Base-by-base conservation (phyloP, 1,284 basidiomycete species). In the Anthracocystis panici-leucophaei region DNA sequence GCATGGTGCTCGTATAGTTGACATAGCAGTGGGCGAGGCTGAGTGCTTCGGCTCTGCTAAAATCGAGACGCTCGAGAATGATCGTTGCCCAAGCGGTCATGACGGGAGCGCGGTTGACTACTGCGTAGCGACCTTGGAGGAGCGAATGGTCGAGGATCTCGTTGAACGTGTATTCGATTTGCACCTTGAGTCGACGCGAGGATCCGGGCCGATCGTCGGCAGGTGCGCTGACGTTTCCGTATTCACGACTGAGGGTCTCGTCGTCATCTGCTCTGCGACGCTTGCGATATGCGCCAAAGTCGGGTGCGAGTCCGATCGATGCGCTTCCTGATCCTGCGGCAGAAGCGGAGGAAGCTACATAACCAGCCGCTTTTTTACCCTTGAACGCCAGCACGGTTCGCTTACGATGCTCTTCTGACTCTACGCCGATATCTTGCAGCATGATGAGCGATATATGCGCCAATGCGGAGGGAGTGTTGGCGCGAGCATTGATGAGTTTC, bases 21-120 rank as follows among this genome's bases (percentile, higher is more conserved):
- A 95, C 96, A 84, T 95, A 97, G 38, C 92, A 93, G 52, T 92
- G 92, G 2, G 93, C 93, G 62, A 96, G 92, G 79, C 92, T 94
- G 40, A 98, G 87, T 0, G 96, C 92, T 86, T 98, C 96, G 75
- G 92, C 90, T 55, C 91, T 88, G 57, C 90, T 89, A 84, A 98
- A 98, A 2, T 93, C 93, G 65, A 96, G 88, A 29, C 90, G 88
- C 79, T 95, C 92, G 8, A 93, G 91, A 18, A 97, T 91, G 40
- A 94, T 87, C 60, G 90, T 92, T 0, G 93, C 90, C 95, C 95
- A 98, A 1, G 92, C 93, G 52, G 92, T 94, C 92, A 97, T 93
- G 58, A 97, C 88, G 0, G 96, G 95, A 1, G 95, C 95, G 21
- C 95, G 91, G 85, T 98, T 98, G 56, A 93, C 89, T 10, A 94